Conservation (phyloP, 1,284 basidiomycete genomes). For the Golubevia sp. region DNA sequence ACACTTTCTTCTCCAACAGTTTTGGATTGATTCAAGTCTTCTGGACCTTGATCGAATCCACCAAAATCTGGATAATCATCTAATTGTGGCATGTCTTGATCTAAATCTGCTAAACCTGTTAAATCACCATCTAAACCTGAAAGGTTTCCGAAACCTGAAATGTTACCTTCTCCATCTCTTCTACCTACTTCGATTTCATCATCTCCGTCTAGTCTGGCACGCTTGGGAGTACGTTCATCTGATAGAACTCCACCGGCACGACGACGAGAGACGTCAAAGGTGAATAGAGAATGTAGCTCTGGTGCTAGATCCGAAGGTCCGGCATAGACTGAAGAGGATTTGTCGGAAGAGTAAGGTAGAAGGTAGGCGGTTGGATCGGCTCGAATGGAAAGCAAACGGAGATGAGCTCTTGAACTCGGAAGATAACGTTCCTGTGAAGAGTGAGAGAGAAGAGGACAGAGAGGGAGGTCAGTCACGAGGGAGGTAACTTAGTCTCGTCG, state of each 20-base stretch:
- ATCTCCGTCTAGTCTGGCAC: constrained; percentile 32
- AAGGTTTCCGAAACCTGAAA: too few species aligned
- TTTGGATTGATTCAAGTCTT: background rate
- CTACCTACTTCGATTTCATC: constrained; percentile 70
- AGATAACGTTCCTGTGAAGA: constrained; percentile 71
- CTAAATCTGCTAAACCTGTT: too few species aligned
- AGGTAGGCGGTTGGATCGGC: constrained; percentile 83
- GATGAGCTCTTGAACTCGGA: constrained; percentile 77
- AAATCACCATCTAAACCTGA: too few species aligned
- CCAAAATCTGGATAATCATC: background rate
- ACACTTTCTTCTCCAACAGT: background rate
- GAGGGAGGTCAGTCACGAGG: background rate
- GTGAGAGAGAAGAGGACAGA: background rate
- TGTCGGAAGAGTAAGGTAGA: constrained; percentile 75
- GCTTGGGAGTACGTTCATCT: constrained; percentile 50
- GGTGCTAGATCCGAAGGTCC: constrained; percentile 80
- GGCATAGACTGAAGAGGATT: constrained; percentile 72
- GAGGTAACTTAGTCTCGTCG: background rate
- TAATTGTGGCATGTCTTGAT: background rate
- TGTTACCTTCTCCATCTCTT: too few species aligned
- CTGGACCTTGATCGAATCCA: background rate
- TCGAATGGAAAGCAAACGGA: constrained; percentile 80
- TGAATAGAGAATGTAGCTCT: constrained; percentile 79
- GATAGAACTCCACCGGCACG: constrained; percentile 66
- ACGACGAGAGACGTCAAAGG: constrained; percentile 72